Percentiles rank a stretch among this genome's conserved stretches.
phyloP scores from a whole-genome alignment of 768 basidiomycete species.

The Neoboletus magnificus region DNA sequence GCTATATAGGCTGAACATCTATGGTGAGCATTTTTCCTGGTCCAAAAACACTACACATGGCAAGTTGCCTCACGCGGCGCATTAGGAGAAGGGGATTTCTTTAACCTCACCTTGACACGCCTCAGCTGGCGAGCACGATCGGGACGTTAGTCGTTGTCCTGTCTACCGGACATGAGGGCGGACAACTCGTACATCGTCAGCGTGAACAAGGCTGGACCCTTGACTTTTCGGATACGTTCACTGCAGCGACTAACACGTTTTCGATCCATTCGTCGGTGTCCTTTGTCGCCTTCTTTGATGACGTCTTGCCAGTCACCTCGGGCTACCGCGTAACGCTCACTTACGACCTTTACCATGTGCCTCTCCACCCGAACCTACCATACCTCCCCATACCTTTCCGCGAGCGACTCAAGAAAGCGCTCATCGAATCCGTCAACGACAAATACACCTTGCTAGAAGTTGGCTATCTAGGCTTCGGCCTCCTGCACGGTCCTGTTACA shows the following conservation, averaged over 20 bases:
- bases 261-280: constrained; percentile 24
- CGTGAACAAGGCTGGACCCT: constrained; percentile 32
- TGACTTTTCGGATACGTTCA: constrained; percentile 32
- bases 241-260: not conserved
- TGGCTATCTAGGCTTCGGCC: constrained; percentile 35
- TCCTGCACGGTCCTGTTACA: constrained; percentile 24
- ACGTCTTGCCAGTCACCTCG: constrained; percentile 36
- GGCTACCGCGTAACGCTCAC: constrained; percentile 39
- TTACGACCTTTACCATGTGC: not conserved
- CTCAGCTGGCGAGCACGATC: constrained; percentile 40
- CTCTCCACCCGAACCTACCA: not conserved
- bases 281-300: constrained; percentile 41
- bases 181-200: constrained; percentile 1
- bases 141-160: constrained; percentile 52
- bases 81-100: not conserved
- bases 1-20: constrained; percentile 46
- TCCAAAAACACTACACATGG: not conserved
- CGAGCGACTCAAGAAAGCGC: not conserved
- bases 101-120: constrained; percentile 27
- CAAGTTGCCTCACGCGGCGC: not conserved
- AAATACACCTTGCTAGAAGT: constrained; percentile 29
- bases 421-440: constrained; percentile 20
- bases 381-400: not conserved
- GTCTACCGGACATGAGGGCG: constrained; percentile 30
- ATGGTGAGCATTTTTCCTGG: constrained; percentile 29